Evolutionary conservation across 768 basidiomycete species (phyloP).

Genomic region (Agaricus blazei): DNA sequence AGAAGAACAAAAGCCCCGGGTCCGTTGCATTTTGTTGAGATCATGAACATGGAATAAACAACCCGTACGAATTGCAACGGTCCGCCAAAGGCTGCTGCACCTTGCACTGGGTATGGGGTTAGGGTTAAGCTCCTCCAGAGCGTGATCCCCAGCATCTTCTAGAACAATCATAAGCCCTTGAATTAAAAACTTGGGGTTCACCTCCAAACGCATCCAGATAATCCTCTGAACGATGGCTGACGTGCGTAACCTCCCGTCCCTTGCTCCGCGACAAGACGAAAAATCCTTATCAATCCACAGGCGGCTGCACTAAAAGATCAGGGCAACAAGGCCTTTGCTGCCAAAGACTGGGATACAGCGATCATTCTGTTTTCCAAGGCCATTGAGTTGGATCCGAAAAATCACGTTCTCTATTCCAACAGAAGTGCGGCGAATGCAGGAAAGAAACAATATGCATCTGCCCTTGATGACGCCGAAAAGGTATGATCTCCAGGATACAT

Average conservation of each 20-base stretch:
- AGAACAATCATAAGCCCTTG: slow-evolving; percentile 19
- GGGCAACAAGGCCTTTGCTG: slow-evolving; percentile 94
- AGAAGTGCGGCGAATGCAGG: slow-evolving; percentile 89
- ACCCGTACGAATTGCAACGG: no score
- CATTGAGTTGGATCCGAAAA: slow-evolving; percentile 74
- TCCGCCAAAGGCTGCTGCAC: not conserved
- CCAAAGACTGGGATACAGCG: slow-evolving; percentile 88
- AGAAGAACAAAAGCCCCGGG: no score
- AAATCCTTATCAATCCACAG: slow-evolving; percentile 15
- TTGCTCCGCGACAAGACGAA: not conserved
- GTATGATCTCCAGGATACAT: slow-evolving; percentile 32
- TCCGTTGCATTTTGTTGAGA: no score
- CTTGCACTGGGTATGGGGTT: slow-evolving; percentile 8
- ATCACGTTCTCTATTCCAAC: slow-evolving; percentile 91
- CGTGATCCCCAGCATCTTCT: slow-evolving; percentile 28
- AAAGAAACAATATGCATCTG: slow-evolving; percentile 69
- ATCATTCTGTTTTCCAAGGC: slow-evolving; percentile 81
- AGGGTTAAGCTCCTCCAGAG: slow-evolving; percentile 10
- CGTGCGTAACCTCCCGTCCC: slow-evolving; percentile 20
- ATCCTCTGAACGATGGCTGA: slow-evolving; percentile 29
- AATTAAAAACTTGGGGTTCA: not conserved
- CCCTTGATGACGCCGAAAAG: slow-evolving; percentile 87
- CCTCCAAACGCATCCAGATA: not conserved
- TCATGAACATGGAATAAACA: no score
- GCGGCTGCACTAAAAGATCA: slow-evolving; percentile 75